These are phyloP conservation scores for Halophytophthora batemanensis DNA, from an alignment of 352 stramenopile species.

Conservation along the genomic window DNA sequence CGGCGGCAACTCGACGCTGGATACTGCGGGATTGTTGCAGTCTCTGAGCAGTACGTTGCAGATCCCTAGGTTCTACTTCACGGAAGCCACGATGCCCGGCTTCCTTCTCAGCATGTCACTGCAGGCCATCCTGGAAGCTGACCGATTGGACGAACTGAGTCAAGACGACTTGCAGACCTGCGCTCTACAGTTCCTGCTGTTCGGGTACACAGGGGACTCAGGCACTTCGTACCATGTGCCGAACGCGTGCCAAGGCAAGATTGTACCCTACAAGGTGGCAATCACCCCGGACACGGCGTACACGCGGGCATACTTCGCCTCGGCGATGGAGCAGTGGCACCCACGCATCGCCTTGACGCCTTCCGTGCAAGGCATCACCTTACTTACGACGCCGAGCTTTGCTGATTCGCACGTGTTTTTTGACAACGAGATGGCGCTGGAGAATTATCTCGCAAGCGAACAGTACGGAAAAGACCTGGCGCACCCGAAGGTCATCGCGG, in stretches of 20 bases:
- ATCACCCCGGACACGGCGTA: slow-evolving; percentile 67
- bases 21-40: slow-evolving; percentile 4
- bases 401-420: slow-evolving; percentile 59
- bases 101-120: slow-evolving; percentile 55
- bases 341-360: slow-evolving; percentile 49
- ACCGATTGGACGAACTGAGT: slow-evolving; percentile 43
- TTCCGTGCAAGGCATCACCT: slow-evolving; percentile 33
- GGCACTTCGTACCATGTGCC: slow-evolving; percentile 38
- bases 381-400: slow-evolving; percentile 54
- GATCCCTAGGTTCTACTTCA: slow-evolving; percentile 62
- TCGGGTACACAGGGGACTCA: slow-evolving; percentile 47
- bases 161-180: slow-evolving; percentile 39
- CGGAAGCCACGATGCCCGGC: slow-evolving; percentile 59
- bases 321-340: slow-evolving; percentile 49
- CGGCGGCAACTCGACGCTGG: slow-evolving; percentile 13
- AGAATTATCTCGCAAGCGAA: slow-evolving; percentile 47
- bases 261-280: slow-evolving; percentile 73
- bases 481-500: slow-evolving; percentile 64
- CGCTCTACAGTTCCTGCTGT: slow-evolving; percentile 40
- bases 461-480: slow-evolving; percentile 45
- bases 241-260: slow-evolving; percentile 36
- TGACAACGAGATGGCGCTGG: slow-evolving; percentile 42
- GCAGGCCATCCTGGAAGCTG: slow-evolving; percentile 37
- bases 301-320: slow-evolving; percentile 61
- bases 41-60: slow-evolving; percentile 27